Conservation (phyloP, 176 grass and related monocot species). For the Aegilops longissima region DNA sequence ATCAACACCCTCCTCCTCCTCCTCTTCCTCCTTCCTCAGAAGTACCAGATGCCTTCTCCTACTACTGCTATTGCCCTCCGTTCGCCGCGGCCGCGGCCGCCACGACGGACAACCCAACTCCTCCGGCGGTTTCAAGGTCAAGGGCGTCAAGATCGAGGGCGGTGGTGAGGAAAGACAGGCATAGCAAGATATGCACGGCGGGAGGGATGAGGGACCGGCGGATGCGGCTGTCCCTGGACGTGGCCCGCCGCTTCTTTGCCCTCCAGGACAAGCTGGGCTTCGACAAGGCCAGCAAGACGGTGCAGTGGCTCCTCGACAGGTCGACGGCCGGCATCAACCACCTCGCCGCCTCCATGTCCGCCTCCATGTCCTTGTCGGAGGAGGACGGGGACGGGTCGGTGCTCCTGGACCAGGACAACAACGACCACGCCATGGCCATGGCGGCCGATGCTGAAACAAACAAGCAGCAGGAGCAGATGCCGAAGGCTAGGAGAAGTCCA, state of each 20-base stretch:
- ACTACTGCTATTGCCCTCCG: neutral
- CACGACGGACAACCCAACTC: neutral
- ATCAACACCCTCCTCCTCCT: neutral
- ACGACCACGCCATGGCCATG: neutral
- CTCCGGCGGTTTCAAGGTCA: neutral
- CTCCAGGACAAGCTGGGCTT: slow-evolving; percentile 53
- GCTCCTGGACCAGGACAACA: neutral
- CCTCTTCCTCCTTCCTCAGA: neutral
- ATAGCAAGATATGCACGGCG: slow-evolving; percentile 46
- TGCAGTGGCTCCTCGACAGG: slow-evolving; percentile 47
- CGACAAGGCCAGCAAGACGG: slow-evolving; percentile 57
- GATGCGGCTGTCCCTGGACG: slow-evolving; percentile 44
- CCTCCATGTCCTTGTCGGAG: neutral
- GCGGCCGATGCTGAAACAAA: neutral
- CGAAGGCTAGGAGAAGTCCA: neutral
- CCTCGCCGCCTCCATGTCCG: neutral
- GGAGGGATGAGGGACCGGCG: slow-evolving; percentile 40
- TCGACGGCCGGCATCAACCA: slow-evolving; percentile 35
- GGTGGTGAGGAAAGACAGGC: slow-evolving; percentile 14
- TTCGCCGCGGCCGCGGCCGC: neutral
- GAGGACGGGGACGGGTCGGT: slow-evolving; percentile 14
- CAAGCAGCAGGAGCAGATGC: slow-evolving; percentile 5
- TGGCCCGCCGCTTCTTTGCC: slow-evolving; percentile 38
- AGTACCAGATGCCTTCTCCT: neutral
- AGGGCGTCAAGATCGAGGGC: neutral